Evolutionary conservation across 441 rosid genomes (phyloP), one percentile per base, ranked within the genome.

Genomic region (Bruguiera hainesii): DNA sequence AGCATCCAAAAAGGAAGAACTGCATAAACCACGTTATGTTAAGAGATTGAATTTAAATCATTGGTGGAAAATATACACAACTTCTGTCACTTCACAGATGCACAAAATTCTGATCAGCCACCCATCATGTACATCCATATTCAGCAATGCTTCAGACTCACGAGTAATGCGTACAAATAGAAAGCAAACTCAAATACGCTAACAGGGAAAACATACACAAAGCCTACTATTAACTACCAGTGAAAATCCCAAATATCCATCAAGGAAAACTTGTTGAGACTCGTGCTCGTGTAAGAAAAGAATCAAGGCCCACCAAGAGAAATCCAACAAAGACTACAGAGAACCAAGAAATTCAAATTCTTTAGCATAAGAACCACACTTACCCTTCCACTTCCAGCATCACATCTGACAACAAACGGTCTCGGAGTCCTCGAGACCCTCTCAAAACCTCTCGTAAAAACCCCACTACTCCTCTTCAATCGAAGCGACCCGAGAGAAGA

Each of bases 331-430:
- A 52, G 56, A 4, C 58, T 26, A 20, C 29, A 55, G 16, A 55
- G 13, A 55, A 55, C 58, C 58, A 23, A 55, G 16, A 23, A 1
- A 16, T 46, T 39, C n/a, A 25, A 15, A 23, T 55, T 9, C 18
- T 55, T 55, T 26, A 55, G 28, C 25, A 2, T 11, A 55, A 55
- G 58, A 55, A 3, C 51, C 30, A 60, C 48, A 64, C 78, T 73
- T 72, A 91, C 99, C 85, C 91, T 80, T 75, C 93, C 97, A 71
- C 63, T 73, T 20, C 88, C 63, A 65, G 91, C 85, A 26, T 84
- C 92, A 63, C 97, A 94, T 64, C 90, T 78, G 61, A 94, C 85
- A 49, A 68, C 31, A 59, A 83, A 66, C n/a, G 84, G 64, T 67
- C 78, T 33, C 31, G 87, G 75, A 11, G 25, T 1, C 66, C 75